Conservation (phyloP, 192 early-diverging fungal genomes). For the Umbelopsis sp. region DNA sequence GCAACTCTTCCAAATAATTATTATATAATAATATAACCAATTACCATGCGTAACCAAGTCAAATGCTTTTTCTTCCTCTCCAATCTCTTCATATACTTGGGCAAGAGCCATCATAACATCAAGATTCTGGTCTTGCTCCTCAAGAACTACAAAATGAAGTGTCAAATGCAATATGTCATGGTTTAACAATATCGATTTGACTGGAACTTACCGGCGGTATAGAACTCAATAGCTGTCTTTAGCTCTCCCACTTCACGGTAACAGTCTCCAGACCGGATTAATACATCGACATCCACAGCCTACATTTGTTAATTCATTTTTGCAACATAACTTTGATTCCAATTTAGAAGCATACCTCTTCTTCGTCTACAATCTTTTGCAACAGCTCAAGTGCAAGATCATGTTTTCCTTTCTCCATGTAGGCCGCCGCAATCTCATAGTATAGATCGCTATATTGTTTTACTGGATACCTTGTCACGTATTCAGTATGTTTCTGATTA, state of each 20-base stretch:
- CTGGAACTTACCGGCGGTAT: constrained; percentile 47
- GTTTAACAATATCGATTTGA: neutral
- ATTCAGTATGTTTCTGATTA: constrained; percentile 65
- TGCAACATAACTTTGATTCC: neutral
- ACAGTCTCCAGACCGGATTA: constrained; percentile 61
- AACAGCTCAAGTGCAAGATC: constrained; percentile 65
- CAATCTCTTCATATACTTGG: constrained; percentile 73
- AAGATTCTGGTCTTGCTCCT: constrained; percentile 63
- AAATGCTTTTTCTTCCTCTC: constrained; percentile 55
- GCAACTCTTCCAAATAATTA: neutral
- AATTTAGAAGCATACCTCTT: constrained; percentile 37
- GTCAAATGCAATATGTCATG: neutral
- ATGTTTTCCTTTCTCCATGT: constrained; percentile 64
- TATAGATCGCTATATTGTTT: constrained; percentile 69
- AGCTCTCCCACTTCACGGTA: constrained; percentile 66
- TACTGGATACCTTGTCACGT: constrained; percentile 53
- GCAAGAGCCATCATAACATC: constrained; percentile 72
- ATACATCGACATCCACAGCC: constrained; percentile 42
- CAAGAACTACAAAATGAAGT: constrained; percentile 41
- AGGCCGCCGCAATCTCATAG: constrained; percentile 76
- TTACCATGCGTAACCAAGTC: constrained; percentile 53
- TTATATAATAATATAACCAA: neutral
- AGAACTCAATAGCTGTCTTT: constrained; percentile 62
- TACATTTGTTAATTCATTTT: neutral
- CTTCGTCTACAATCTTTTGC: constrained; percentile 48